phyloP scores from a whole-genome alignment of 169 alveolate species.

The Perkinsus chesapeaki region DNA sequence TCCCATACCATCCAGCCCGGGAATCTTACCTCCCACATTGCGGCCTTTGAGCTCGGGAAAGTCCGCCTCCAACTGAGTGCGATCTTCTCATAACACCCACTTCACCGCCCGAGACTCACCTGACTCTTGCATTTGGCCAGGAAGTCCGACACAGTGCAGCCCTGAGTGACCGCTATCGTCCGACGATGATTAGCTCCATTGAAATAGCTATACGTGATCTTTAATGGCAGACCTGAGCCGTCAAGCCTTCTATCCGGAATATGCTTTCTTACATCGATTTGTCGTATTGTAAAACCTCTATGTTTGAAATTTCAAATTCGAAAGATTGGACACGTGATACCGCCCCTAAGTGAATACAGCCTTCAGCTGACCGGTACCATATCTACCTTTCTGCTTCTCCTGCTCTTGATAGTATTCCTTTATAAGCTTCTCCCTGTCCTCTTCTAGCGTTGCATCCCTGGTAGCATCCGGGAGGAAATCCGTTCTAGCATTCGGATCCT shows the following conservation, averaged over 20 bases:
- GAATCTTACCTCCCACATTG: not conserved
- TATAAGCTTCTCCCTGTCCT: not conserved
- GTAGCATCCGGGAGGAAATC: not conserved
- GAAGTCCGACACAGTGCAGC: not conserved
- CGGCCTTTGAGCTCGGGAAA: not conserved
- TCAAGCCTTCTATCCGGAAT: no score
- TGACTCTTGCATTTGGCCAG: not conserved
- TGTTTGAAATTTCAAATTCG: no score
- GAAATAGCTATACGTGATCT: not conserved
- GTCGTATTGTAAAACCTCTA: no score
- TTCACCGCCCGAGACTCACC: not conserved
- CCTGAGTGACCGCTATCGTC: not conserved
- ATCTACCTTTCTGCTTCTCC: not conserved
- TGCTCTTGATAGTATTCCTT: not conserved
- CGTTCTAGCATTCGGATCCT: not conserved
- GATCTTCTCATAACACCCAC: not conserved
- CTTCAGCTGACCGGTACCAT: no score
- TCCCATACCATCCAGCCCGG: not conserved
- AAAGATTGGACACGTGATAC: no score
- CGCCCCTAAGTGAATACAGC: no score
- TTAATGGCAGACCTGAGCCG: not conserved
- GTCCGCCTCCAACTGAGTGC: not conserved
- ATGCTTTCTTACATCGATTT: no score
- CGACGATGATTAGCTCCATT: not conserved
- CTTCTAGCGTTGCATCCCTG: not conserved